Percentiles rank a stretch among this genome's conserved stretches.
These are phyloP conservation scores for Ganoderma leucocontextum DNA, from an alignment of 1,284 basidiomycete species.

Conservation along the genomic window DNA sequence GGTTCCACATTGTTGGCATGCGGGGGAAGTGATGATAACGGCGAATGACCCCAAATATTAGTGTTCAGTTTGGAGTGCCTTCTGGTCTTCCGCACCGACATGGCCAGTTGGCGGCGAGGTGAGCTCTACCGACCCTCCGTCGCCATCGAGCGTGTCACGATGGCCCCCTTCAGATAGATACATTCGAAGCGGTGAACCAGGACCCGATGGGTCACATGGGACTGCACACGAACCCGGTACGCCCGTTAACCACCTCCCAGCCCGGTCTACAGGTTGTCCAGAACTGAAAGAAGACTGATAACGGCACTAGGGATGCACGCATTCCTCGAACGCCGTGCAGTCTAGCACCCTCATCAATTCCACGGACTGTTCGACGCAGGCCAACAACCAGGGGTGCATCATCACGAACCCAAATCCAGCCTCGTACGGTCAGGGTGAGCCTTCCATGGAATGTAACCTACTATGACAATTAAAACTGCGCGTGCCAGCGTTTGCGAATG, in stretches of 20 bases:
- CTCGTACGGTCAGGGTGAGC: slow-evolving; percentile 62
- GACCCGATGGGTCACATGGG: slow-evolving; percentile 70
- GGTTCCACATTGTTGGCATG: slow-evolving; percentile 5
- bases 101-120: slow-evolving; percentile 70
- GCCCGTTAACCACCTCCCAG: slow-evolving; percentile 26
- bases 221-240: slow-evolving; percentile 64
- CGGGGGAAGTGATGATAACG: neutral
- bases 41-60: slow-evolving; percentile 35
- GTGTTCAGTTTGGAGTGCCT: slow-evolving; percentile 82
- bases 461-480: neutral
- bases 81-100: slow-evolving; percentile 65
- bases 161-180: slow-evolving; percentile 59
- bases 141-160: neutral
- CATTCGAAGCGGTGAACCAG: slow-evolving; percentile 79
- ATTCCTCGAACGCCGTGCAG: slow-evolving; percentile 54
- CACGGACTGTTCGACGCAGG: slow-evolving; percentile 65
- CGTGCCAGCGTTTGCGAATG: slow-evolving; percentile 59
- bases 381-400: slow-evolving; percentile 72
- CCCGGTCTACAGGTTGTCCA: slow-evolving; percentile 6
- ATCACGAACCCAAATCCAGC: slow-evolving; percentile 58
- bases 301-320: slow-evolving; percentile 56
- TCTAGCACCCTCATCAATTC: slow-evolving; percentile 61
- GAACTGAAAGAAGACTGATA: slow-evolving; percentile 16
- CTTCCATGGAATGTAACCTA: slow-evolving; percentile 12
- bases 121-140: slow-evolving; percentile 20